Base-by-base conservation (phyloP, 2,329 filamentous ascomycete genomes). In the Metarhizium guizhouense region DNA sequence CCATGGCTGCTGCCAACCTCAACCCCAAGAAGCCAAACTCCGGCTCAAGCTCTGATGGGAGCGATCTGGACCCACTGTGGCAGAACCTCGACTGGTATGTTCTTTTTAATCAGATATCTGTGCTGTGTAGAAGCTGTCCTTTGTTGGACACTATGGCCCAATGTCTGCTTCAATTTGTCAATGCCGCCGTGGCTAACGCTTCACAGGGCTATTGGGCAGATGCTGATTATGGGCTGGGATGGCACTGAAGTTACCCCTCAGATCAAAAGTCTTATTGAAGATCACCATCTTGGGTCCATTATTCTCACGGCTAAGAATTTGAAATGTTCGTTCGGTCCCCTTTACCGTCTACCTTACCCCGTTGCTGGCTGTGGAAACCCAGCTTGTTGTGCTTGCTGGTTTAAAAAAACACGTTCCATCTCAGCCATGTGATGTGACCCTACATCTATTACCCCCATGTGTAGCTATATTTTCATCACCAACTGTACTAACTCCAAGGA, bases 251-350 rank as follows among this genome's bases (percentile, higher is more conserved):
- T 94, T 54, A 93, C 88, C 30, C 88, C 88, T 58, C 88, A 92
- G 70, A 91, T 94, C 68, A 84, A 83, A 61, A 85, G 83, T 63
- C 80, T 92, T 62, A 94, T 95, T 65, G 84, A 89, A 68, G 81
- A 90, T 62, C 84, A 93, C 68, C 88, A 97, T 69, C 79, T 99
- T 51, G 94, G 94, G 55, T 94, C 90, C 53, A 88, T 97, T 65
- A 77, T 91, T 57, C 74, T 94, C 59, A 92, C 88, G 43, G 88
- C 88, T 59, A 93, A 92, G 74, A 94, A 94, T 62, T 76, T 93
- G 54, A 90, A 90, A 78, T 89, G 89, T 93, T 72, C 70, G 78
- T 53, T 5, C 45, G 36, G 11, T n/a, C 51, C 45, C 29, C 42
- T 29, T 53, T 11, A 13, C 20, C 43, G 2, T 34, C 49, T 30